Percentiles rank a stretch among this genome's conserved stretches.
Conservation (phyloP, 768 basidiomycete species). For the Royoungia palumana region DNA sequence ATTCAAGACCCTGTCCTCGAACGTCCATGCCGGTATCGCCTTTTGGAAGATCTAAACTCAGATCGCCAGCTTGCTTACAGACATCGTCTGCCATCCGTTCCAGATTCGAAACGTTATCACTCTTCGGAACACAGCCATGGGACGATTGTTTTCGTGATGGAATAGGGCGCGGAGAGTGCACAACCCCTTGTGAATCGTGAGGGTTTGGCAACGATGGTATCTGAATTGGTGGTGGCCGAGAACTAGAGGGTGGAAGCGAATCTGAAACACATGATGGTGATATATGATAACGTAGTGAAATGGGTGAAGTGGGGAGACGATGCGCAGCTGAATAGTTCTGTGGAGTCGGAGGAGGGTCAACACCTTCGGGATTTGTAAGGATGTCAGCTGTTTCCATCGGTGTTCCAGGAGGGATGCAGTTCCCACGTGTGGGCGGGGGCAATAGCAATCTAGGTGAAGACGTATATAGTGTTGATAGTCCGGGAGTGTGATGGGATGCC, state of each 20-base stretch:
- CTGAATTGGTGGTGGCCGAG: conserved; percentile 22
- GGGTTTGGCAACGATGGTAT: conserved; percentile 28
- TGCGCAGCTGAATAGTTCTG: conserved; percentile 57
- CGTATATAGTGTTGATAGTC: conserved; percentile 31
- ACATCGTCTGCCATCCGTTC: conserved; percentile 72
- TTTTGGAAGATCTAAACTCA: conserved; percentile 24
- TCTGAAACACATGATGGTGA: conserved; percentile 20
- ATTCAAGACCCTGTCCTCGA: conserved; percentile 15
- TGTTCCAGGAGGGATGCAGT: conserved; percentile 15
- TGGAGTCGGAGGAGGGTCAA: conserved; percentile 54
- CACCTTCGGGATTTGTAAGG: conserved; percentile 46
- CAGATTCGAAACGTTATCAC: conserved; percentile 56
- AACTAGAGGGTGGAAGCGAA: conserved; percentile 6
- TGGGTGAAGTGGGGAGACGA: conserved; percentile 60
- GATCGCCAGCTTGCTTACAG: conserved; percentile 26
- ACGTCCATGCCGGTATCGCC: conserved; percentile 20
- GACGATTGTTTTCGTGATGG: conserved; percentile 62
- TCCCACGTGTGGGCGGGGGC: conserved; percentile 28
- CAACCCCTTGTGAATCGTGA: conserved; percentile 34
- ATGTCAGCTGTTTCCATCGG: conserved; percentile 13
- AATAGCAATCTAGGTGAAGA: conserved; percentile 25
- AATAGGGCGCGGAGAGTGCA: conserved; percentile 67
- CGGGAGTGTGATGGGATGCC: conserved; percentile 33
- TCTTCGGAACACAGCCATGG: conserved; percentile 22
- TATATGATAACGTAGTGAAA: conserved; percentile 51